These are phyloP conservation scores for Macaranga tanarius DNA, from an alignment of 441 rosid genomes.

Conservation along the genomic window DNA sequence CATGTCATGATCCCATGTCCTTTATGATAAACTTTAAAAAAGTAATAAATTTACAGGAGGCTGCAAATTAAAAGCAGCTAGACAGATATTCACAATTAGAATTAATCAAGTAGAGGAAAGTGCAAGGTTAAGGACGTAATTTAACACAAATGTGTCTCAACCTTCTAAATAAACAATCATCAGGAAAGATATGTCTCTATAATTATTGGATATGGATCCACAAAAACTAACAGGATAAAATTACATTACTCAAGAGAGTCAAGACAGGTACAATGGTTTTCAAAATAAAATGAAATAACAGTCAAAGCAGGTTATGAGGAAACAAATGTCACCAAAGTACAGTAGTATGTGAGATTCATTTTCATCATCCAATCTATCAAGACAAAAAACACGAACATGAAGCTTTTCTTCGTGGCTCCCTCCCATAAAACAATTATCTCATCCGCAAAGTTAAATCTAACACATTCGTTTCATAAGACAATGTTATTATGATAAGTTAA, in stretches of 20 bases:
- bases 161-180: not conserved
- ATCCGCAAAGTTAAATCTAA: not conserved
- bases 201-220: not conserved
- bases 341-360: not conserved
- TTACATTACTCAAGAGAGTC: slow-evolving; percentile 3
- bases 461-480: not conserved
- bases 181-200: not conserved
- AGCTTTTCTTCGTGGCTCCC: not conserved
- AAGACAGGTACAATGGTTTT: slow-evolving; percentile 1
- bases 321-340: not conserved
- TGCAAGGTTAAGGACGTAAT: not conserved
- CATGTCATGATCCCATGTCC: slow-evolving; percentile 7
- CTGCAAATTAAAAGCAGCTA: not conserved
- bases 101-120: not conserved
- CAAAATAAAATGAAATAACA: slow-evolving; percentile 8
- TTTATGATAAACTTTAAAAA: not conserved
- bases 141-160: slow-evolving; percentile 6
- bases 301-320: not conserved
- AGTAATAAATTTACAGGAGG: not conserved
- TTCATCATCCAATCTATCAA: not conserved
- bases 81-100: not conserved
- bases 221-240: not conserved
- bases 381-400: not conserved
- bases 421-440: not conserved
- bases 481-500: slow-evolving; percentile 9